These are phyloP conservation scores for Cladobotryum protrusum DNA, from an alignment of 2,329 filamentous ascomycete genomes.

Conservation along the genomic window DNA sequence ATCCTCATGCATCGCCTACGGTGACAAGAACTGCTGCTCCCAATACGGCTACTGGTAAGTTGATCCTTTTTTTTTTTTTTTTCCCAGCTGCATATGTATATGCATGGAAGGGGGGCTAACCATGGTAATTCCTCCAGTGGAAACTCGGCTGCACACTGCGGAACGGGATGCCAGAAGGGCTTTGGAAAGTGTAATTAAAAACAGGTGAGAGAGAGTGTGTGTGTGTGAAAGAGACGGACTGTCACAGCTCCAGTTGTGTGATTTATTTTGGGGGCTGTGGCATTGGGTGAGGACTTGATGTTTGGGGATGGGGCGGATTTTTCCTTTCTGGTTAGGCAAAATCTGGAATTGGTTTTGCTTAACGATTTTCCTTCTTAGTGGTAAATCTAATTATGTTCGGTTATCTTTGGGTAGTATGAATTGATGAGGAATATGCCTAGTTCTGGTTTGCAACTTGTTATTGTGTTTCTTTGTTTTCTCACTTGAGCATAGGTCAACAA, in stretches of 20 bases:
- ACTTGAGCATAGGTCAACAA: too few species aligned
- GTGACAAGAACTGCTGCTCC: slow-evolving; percentile 31
- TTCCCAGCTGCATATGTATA: not conserved
- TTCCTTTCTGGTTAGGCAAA: too few species aligned
- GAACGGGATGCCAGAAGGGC: slow-evolving; percentile 26
- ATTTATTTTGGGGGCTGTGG: too few species aligned
- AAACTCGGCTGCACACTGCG: slow-evolving; percentile 23
- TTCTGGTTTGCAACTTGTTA: too few species aligned
- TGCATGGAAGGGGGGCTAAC: slow-evolving; percentile 3
- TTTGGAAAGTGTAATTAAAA: slow-evolving; percentile 27
- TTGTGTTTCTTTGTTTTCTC: too few species aligned
- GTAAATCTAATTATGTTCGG: too few species aligned
- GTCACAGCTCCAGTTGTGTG: not conserved
- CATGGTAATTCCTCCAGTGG: slow-evolving; percentile 18
- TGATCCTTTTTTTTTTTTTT: not conserved
- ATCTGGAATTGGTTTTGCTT: too few species aligned
- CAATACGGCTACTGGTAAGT: slow-evolving; percentile 30
- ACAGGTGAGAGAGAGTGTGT: not conserved
- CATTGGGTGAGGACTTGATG: too few species aligned
- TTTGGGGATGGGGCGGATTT: too few species aligned
- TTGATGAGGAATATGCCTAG: too few species aligned
- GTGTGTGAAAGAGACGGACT: not conserved
- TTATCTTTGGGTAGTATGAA: too few species aligned
- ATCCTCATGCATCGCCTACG: slow-evolving; percentile 28
- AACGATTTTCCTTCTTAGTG: too few species aligned